Conservation (phyloP, 371 early-diverging fungal genomes). For the Rhizopus sp. region DNA sequence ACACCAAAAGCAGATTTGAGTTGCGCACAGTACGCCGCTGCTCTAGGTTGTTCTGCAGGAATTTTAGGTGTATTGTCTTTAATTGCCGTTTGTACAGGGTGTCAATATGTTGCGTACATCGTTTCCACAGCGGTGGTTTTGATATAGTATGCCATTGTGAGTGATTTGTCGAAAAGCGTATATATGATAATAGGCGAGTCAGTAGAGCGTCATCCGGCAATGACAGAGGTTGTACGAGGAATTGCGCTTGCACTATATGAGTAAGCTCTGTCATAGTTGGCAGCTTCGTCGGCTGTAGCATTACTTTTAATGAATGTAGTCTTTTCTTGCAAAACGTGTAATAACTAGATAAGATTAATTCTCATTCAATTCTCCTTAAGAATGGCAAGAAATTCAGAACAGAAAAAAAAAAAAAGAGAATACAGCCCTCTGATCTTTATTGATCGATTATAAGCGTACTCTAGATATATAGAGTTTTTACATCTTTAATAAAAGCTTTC, state of each 20-base stretch:
- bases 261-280: constrained; percentile 4
- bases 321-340: too few species aligned
- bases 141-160: neutral
- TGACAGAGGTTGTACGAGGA: neutral
- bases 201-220: constrained; percentile 7
- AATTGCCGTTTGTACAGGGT: too few species aligned
- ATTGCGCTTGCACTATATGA: constrained; percentile 9
- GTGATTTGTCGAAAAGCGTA: neutral
- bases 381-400: too few species aligned
- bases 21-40: too few species aligned
- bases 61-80: too few species aligned
- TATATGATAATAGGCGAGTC: neutral
- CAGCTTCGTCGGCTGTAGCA: constrained; percentile 11
- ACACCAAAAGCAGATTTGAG: too few species aligned
- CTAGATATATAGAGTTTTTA: constrained; percentile 18
- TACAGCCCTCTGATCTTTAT: neutral
- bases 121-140: neutral
- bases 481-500: constrained; percentile 68
- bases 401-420: too few species aligned
- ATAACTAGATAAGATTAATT: too few species aligned
- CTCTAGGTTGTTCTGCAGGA: too few species aligned
- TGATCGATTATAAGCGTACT: neutral
- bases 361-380: too few species aligned
- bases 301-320: neutral
- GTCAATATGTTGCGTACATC: too few species aligned